These are phyloP conservation scores for Ceratopteris richardii DNA, from an alignment of 75 land plant genomes.

Conservation along the genomic window DNA sequence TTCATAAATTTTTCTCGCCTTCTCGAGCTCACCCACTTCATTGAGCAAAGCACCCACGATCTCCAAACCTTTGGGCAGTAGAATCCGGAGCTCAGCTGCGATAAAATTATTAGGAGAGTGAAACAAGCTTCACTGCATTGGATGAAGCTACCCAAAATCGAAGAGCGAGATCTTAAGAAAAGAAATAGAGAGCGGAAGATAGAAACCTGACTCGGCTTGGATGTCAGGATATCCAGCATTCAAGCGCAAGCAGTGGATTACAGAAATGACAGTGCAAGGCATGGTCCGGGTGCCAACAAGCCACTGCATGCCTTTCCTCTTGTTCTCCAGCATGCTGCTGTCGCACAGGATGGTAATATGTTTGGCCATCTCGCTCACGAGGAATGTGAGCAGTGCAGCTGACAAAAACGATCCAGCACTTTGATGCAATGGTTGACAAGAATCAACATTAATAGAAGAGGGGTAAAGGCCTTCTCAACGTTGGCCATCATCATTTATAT, in stretches of 20 bases:
- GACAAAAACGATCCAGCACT: no score
- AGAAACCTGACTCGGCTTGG: background rate
- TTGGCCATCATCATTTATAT: no score
- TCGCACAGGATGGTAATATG: conserved; percentile 25
- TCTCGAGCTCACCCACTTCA: conserved; percentile 9
- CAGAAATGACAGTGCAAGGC: conserved; percentile 24
- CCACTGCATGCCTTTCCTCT: conserved; percentile 29
- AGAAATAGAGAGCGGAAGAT: background rate
- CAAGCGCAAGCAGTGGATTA: conserved; percentile 21
- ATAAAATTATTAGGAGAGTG: background rate
- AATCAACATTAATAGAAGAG: no score
- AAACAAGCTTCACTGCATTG: background rate
- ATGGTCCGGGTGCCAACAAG: conserved; percentile 48
- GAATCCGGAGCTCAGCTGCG: conserved; percentile 44
- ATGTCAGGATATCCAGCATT: conserved; percentile 18
- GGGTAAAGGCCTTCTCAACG: no score
- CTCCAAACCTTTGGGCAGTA: conserved; percentile 45
- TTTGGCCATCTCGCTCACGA: no score
- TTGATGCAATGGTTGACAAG: no score
- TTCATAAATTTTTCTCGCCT: conserved; percentile 21
- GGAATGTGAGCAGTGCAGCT: no score
- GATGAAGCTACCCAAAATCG: no score
- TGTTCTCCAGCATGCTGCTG: conserved; percentile 4
- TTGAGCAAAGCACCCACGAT: conserved; percentile 48
- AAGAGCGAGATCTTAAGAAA: no score